Evolutionary conservation across 768 basidiomycete genomes (phyloP), one percentile per base, ranked within the genome.

Genomic region (Lactifluus volemus): DNA sequence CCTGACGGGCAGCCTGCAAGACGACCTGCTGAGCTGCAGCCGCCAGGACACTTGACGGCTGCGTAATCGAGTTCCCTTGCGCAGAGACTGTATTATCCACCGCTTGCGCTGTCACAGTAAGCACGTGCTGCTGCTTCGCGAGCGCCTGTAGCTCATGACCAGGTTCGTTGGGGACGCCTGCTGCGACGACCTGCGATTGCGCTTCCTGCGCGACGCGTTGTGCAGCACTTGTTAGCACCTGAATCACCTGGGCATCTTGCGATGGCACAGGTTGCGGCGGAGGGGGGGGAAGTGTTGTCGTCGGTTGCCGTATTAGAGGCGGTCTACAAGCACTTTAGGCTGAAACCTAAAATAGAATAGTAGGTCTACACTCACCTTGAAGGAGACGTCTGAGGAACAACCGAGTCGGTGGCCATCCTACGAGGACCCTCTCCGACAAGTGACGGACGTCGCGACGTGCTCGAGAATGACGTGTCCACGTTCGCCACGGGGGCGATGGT

Each of bases 21-120:
- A 92, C 90, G 58, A 92, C 85, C 61, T 89, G 84, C 67, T 89
- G 87, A 17, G 88, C 89, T 4, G 89, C 89, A 12, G 82, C 84
- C 5, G 86, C 88, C 60, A 91, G 77, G 19, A 68, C 81, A 72
- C 68, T 84, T 72, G 73, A 73, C 55, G 76, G 77, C 63, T 81
- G 79, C 42, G 77, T 67, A 53, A 78, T 56, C 12, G 66, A 77
- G 50, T 75, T 79, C n/a, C 75, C 75, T 41, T 68, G 73, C n/a
- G 72, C 68, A 48, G 81, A 78, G 38, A 81, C 84, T 25, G 79
- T 88, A 60, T 81, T 80, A 70, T 89, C 86, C 66, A 90, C 83
- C 14, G 89, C 90, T 65, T 86, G 79, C 14, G 89, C 86, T 3
- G 90, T 81, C 52, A 81, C 74, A 9, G 80, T 82, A 53, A 92